Evolutionary conservation across 139 green algal genomes (phyloP).

Genomic region (Micractinium conductrix): DNA sequence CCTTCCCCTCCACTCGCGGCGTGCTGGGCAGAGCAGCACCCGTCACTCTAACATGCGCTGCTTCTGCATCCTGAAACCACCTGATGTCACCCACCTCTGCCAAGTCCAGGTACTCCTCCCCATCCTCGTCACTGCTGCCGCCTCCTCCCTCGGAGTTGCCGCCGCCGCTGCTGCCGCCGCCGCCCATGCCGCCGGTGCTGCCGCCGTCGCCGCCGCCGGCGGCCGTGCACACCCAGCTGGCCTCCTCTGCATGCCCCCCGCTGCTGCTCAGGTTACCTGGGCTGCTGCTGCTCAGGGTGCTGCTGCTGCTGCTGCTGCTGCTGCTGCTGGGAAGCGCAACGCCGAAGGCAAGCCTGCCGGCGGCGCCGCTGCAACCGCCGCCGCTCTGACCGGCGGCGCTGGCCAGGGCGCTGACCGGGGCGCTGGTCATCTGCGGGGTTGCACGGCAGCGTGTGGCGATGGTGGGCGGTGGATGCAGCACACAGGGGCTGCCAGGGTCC

Average conservation of each 20-base stretch:
- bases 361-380: background rate
- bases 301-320: conserved; percentile 17
- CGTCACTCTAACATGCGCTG: too few species aligned
- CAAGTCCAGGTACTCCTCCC: conserved; percentile 58
- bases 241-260: background rate
- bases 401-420: conserved; percentile 12
- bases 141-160: conserved; percentile 41
- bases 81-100: conserved; percentile 39
- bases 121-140: conserved; percentile 48
- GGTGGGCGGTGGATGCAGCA: too few species aligned
- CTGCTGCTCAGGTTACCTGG: background rate
- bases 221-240: conserved; percentile 24
- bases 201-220: conserved; percentile 11
- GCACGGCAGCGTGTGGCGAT: background rate
- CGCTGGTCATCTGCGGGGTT: background rate
- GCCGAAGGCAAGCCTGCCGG: background rate
- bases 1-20: too few species aligned
- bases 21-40: too few species aligned
- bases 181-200: conserved; percentile 3
- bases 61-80: too few species aligned
- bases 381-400: conserved; percentile 2
- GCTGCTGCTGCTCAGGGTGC: conserved; percentile 14
- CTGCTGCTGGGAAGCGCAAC: background rate
- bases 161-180: conserved; percentile 34
- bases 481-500: background rate